Conservation (phyloP, 2,329 filamentous ascomycete species). For the Thielaviopsis populi region DNA sequence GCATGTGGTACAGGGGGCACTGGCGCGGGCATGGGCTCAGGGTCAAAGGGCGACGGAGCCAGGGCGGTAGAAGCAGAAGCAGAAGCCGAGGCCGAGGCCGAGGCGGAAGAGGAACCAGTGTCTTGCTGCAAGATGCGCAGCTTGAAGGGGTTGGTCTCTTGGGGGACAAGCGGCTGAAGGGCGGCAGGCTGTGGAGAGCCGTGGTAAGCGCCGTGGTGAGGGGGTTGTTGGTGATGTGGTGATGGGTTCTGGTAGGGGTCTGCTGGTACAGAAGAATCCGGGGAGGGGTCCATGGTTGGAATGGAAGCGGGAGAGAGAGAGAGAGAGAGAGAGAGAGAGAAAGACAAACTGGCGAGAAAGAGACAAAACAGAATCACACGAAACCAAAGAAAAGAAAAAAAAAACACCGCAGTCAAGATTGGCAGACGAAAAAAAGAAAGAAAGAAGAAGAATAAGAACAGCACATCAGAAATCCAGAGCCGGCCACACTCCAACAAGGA, state of each 20-base stretch:
- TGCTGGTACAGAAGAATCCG: background rate
- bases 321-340: background rate
- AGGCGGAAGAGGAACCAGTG: background rate
- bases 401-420: too few relatives aligned
- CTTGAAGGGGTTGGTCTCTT: conserved; percentile 11
- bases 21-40: too few relatives aligned
- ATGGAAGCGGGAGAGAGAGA: background rate
- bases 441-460: too few relatives aligned
- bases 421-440: too few relatives aligned
- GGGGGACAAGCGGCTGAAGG: background rate
- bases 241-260: background rate
- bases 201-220: background rate
- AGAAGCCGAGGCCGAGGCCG: background rate
- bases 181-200: background rate
- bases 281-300: background rate
- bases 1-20: background rate
- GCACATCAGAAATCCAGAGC: background rate
- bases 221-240: background rate
- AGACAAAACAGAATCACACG: background rate
- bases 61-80: background rate
- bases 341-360: background rate
- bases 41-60: background rate
- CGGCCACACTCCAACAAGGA: background rate
- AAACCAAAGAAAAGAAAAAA: too few relatives aligned
- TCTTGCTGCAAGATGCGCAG: conserved; percentile 2